phyloP scores from a whole-genome alignment of 2,329 filamentous ascomycete species.

The Emergomyces orientalis region DNA sequence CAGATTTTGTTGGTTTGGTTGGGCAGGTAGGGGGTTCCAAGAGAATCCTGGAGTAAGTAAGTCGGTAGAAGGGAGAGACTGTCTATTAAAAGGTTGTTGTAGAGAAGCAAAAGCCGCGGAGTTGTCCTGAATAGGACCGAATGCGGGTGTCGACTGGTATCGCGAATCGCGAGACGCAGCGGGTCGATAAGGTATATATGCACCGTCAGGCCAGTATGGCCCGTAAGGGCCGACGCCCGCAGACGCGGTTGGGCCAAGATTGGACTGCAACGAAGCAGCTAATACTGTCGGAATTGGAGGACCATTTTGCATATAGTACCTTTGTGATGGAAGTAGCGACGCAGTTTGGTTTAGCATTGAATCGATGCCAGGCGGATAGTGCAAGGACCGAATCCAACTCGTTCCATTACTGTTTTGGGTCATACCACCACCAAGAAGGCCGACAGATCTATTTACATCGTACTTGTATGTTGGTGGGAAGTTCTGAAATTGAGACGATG shows the following conservation, averaged over 20 bases:
- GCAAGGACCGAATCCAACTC: slow-evolving; percentile 37
- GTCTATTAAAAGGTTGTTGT: slow-evolving; percentile 23
- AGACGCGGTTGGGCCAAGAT: slow-evolving; percentile 49
- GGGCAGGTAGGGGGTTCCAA: slow-evolving; percentile 26
- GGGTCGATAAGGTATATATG: slow-evolving; percentile 51
- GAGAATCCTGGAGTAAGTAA: slow-evolving; percentile 22
- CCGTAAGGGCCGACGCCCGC: slow-evolving; percentile 50
- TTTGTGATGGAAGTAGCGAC: slow-evolving; percentile 31
- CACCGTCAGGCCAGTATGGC: slow-evolving; percentile 56
- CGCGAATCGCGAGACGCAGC: slow-evolving; percentile 48
- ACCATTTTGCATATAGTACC: slow-evolving; percentile 36
- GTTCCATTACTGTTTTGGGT: slow-evolving; percentile 28
- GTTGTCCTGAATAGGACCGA: slow-evolving; percentile 19
- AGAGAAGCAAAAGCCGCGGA: slow-evolving; percentile 24
- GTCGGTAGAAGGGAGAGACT: slow-evolving; percentile 21
- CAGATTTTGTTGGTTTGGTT: slow-evolving; percentile 10
- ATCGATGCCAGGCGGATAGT: slow-evolving; percentile 46
- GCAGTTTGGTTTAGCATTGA: slow-evolving; percentile 53
- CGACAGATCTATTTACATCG: slow-evolving; percentile 20
- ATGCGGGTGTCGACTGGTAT: slow-evolving; percentile 15
- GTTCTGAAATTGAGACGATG: slow-evolving; percentile 25
- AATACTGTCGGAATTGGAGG: slow-evolving; percentile 50
- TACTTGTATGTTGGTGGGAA: slow-evolving; percentile 34
- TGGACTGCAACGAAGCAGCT: slow-evolving; percentile 44
- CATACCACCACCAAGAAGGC: slow-evolving; percentile 18